Evolutionary conservation across 352 stramenopile species (phyloP).

Genomic region (Phytophthora colocasiae): DNA sequence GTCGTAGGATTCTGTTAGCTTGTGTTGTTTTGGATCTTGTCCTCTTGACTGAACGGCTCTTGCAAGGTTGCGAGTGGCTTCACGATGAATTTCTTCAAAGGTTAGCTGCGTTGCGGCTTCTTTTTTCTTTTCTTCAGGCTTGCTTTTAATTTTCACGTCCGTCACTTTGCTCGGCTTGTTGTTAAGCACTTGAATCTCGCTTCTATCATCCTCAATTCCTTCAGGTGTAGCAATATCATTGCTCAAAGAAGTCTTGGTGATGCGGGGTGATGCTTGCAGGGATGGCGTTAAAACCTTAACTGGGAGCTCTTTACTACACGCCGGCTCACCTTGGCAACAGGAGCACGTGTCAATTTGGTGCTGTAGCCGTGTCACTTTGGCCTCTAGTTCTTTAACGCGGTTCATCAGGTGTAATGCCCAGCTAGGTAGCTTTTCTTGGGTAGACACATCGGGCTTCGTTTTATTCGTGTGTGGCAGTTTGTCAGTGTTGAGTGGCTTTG

Average conservation of each 20-base stretch:
- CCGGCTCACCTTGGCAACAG: background rate
- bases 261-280: background rate
- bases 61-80: slow-evolving; percentile 10
- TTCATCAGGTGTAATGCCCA: slow-evolving; percentile 14
- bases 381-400: slow-evolving; percentile 14
- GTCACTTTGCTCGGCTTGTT: background rate
- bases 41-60: slow-evolving; percentile 7
- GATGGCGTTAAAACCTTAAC: too few relatives aligned
- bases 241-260: background rate
- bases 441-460: background rate
- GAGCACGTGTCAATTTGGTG: slow-evolving; percentile 2
- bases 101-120: background rate
- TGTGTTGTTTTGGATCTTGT: slow-evolving; percentile 21
- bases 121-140: background rate
- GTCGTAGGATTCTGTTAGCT: slow-evolving; percentile 28
- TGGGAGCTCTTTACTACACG: too few relatives aligned
- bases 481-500: background rate
- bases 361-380: slow-evolving; percentile 16
- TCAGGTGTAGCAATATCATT: slow-evolving; percentile 1
- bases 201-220: background rate
- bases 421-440: slow-evolving; percentile 12
- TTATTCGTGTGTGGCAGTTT: background rate
- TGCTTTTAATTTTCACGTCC: too few relatives aligned
- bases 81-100: slow-evolving; percentile 16
- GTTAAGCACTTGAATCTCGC: background rate